Base-by-base conservation (phyloP, 768 basidiomycete species). In the Amanita exitialis region DNA sequence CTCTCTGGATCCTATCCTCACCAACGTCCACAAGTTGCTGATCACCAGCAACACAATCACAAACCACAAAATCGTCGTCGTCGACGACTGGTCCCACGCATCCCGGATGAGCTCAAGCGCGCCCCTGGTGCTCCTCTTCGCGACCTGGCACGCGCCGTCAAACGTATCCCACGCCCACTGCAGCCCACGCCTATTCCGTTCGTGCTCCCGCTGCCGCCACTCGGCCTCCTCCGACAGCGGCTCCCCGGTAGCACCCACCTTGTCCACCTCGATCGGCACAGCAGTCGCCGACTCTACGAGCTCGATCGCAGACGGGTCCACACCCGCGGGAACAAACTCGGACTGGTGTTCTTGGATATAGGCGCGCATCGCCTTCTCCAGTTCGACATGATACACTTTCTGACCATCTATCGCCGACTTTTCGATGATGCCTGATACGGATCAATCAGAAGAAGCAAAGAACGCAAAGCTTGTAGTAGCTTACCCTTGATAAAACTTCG, bases 401-500 rank as follows among this genome's bases (percentile, higher is more conserved):
- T 98, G 95, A 4, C 95, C 95, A 12, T 95, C 92, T 30, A 97
- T 82, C 9, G 81, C 85, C 1, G 89, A 90, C 55, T 78, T 82
- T 63, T 97, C 94, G 56, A 98, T 97, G 57, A 99, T 89, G 49
- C 90, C 94, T 95, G 59, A 4, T 27, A 44, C 39, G 18, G 42
- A 44, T 49, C 23, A 47, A 52, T 38, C 57, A 16, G 8, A 57
- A 50, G 37, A 28, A 9, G 43, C 15, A 12, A 15, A 30, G 10
- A 1, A 3, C 16, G 38, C 4, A 30, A 34, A 37, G 8, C 25
- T 30, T 12, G 30, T 9, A n/a, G n/a, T 21, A 15, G 37, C 56
- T 10, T 35, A 92, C 93, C 86, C 68, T 90, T 95, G 66, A 99
- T 93, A 68, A 97, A 98, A 68, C 90, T 94, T 58, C 92, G 77